Evolutionary conservation across 2,329 filamentous ascomycete species (phyloP).

Genomic region (Penicillium sp.): DNA sequence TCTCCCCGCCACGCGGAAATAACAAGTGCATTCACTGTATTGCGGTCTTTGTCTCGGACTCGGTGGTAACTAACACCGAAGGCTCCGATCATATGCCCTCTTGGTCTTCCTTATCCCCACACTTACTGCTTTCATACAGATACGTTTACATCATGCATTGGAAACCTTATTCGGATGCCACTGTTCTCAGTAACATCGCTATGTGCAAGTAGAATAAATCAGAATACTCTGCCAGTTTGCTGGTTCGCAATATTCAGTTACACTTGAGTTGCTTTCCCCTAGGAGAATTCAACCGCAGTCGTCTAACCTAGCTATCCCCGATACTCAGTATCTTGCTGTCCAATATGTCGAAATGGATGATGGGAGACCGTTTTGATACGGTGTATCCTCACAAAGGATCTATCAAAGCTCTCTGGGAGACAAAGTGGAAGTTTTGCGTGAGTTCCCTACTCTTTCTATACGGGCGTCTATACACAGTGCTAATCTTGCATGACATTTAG

Average conservation of each 20-base stretch:
- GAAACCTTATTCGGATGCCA: neutral
- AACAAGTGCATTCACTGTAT: neutral
- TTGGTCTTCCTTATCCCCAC: neutral
- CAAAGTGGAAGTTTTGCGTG: constrained; percentile 71
- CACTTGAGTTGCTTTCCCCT: neutral
- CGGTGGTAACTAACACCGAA: neutral
- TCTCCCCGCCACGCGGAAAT: neutral
- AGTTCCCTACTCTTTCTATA: neutral
- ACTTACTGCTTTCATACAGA: neutral
- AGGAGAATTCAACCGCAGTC: neutral
- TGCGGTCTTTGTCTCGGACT: neutral
- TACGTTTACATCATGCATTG: neutral
- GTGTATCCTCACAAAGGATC: constrained; percentile 58
- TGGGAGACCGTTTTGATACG: constrained; percentile 50
- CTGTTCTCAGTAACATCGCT: neutral
- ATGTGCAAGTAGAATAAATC: neutral
- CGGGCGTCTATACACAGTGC: neutral
- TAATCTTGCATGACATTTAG: constrained; percentile 14
- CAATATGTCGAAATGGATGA: constrained; percentile 31
- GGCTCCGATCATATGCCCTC: neutral
- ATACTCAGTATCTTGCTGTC: neutral
- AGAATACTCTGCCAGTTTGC: neutral
- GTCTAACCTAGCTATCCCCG: neutral
- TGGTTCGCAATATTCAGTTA: neutral
- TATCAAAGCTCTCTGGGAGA: constrained; percentile 69